Evolutionary conservation across 2,329 filamentous ascomycete genomes (phyloP).

Genomic region (Fusarium stilboides): DNA sequence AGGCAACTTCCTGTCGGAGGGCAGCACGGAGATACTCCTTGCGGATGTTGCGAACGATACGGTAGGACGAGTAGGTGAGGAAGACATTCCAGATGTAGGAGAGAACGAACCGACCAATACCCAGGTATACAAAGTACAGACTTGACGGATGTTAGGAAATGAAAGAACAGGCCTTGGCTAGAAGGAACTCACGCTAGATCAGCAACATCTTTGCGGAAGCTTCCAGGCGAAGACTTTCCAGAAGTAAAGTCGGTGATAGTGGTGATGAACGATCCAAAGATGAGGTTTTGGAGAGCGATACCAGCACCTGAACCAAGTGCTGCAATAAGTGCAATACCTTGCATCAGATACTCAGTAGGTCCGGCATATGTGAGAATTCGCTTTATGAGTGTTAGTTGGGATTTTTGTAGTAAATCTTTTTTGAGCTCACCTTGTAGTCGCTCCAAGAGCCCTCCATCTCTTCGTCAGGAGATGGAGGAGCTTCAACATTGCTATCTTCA

Average conservation of each 20-base stretch:
- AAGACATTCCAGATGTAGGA: constrained; percentile 63
- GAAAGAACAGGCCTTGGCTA: too few species aligned
- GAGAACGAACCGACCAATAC: constrained; percentile 66
- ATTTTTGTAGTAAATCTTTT: not conserved
- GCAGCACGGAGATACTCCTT: constrained; percentile 65
- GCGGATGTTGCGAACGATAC: constrained; percentile 65
- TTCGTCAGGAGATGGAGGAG: constrained; percentile 21
- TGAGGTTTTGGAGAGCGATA: constrained; percentile 57
- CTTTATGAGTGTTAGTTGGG: constrained; percentile 40
- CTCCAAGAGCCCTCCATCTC: constrained; percentile 41
- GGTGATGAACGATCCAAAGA: constrained; percentile 58
- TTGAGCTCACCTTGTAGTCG: constrained; percentile 42
- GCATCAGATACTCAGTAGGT: constrained; percentile 49
- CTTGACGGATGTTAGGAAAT: constrained; percentile 52
- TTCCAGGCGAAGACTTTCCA: constrained; percentile 41
- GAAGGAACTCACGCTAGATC: constrained; percentile 56
- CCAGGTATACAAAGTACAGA: constrained; percentile 72
- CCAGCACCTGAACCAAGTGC: constrained; percentile 57
- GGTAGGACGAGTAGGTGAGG: constrained; percentile 66
- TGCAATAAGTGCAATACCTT: constrained; percentile 51
- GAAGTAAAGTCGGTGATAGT: constrained; percentile 54
- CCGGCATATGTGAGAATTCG: constrained; percentile 53
- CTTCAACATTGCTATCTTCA: constrained; percentile 13
- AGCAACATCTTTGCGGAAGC: constrained; percentile 53
- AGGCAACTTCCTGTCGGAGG: constrained; percentile 66